These are phyloP conservation scores for Blastocystis sp. DNA, from an alignment of 352 stramenopile species.

Conservation along the genomic window DNA sequence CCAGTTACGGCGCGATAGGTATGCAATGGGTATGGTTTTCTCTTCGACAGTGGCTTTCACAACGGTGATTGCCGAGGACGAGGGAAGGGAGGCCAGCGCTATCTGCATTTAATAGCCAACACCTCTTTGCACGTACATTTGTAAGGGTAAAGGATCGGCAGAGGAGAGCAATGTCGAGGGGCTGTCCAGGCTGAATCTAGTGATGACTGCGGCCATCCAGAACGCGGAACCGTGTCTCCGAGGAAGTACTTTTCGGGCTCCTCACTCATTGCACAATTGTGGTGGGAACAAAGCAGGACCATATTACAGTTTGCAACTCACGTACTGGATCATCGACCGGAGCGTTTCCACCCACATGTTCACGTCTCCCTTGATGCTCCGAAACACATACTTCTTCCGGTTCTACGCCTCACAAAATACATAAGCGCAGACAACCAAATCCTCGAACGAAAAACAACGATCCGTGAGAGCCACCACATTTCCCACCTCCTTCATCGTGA, in stretches of 20 bases:
- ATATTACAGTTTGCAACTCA: constrained; percentile 29
- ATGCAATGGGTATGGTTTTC: constrained; percentile 23
- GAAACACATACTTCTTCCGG: constrained; percentile 34
- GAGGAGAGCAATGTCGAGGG: constrained; percentile 15
- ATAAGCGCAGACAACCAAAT: constrained; percentile 10
- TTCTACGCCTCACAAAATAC: neutral
- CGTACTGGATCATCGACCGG: constrained; percentile 44
- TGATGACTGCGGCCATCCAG: neutral
- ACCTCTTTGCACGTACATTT: neutral
- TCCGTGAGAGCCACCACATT: constrained; percentile 58
- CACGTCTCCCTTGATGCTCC: constrained; percentile 42
- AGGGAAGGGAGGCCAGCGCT: neutral
- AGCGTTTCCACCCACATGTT: constrained; percentile 65
- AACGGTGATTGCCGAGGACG: too few relatives aligned
- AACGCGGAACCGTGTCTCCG: neutral
- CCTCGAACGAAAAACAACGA: constrained; percentile 50
- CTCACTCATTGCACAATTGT: constrained; percentile 4
- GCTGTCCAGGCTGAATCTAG: constrained; percentile 27
- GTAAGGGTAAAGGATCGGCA: constrained; percentile 60
- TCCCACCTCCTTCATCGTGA: constrained; percentile 15
- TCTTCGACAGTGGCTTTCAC: constrained; percentile 47
- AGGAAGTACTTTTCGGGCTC: constrained; percentile 63
- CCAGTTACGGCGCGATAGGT: constrained; percentile 33
- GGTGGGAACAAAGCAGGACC: neutral
- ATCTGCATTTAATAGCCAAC: constrained; percentile 2